Evolutionary conservation across 2,329 filamentous ascomycete species (phyloP).

Genomic region (Pyrenochaeta sp.): DNA sequence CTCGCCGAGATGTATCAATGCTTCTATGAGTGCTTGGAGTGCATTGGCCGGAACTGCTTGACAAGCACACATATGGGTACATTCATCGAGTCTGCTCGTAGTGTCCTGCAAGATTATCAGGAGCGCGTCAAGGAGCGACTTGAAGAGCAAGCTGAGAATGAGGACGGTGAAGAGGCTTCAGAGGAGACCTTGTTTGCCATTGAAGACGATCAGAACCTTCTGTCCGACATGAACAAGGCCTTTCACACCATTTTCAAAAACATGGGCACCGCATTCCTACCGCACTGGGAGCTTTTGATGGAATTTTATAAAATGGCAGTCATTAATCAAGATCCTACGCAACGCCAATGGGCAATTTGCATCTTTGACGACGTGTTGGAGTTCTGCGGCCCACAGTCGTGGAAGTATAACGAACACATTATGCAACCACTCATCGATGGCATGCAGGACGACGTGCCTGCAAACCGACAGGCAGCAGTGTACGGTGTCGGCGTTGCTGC

Average conservation of each 20-base stretch:
- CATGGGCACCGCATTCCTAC: constrained; percentile 84
- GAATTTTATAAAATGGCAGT: constrained; percentile 87
- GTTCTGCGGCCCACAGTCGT: constrained; percentile 90
- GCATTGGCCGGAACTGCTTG: constrained; percentile 85
- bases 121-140: constrained; percentile 80
- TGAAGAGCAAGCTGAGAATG: constrained; percentile 84
- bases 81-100: constrained; percentile 87
- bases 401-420: constrained; percentile 85
- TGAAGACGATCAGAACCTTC: constrained; percentile 93
- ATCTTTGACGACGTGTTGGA: constrained; percentile 98
- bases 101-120: constrained; percentile 91
- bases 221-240: constrained; percentile 99
- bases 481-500: constrained; percentile 97
- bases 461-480: constrained; percentile 93
- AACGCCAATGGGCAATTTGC: constrained; percentile 98
- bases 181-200: constrained; percentile 90
- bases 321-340: constrained; percentile 81
- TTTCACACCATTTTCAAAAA: constrained; percentile 99
- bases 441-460: constrained; percentile 83
- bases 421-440: constrained; percentile 86
- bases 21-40: constrained; percentile 98
- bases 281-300: constrained; percentile 86
- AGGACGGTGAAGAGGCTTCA: constrained; percentile 89
- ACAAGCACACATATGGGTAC: constrained; percentile 79
- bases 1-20: constrained; percentile 99